phyloP scores from a whole-genome alignment of 805 yeast genomes.

The Pichia rugopelliculosa region DNA sequence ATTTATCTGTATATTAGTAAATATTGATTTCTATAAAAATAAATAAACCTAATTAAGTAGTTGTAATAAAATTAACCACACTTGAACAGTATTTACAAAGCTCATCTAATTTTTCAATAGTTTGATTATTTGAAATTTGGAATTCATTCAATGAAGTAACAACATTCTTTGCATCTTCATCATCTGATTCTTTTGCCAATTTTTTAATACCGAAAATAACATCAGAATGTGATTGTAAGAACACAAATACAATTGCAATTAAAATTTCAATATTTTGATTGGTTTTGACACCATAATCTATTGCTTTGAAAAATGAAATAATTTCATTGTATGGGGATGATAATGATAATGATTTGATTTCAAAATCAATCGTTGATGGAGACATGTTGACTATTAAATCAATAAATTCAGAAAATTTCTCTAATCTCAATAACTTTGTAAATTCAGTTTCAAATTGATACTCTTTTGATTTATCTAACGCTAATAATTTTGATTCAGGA shows the following conservation, averaged over 20 bases:
- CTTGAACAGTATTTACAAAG: slow-evolving; percentile 76
- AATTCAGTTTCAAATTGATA: slow-evolving; percentile 66
- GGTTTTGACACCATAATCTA: slow-evolving; percentile 47
- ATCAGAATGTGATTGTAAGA: slow-evolving; percentile 78
- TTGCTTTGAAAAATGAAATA: slow-evolving; percentile 55
- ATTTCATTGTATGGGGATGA: slow-evolving; percentile 64
- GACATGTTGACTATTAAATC: slow-evolving; percentile 49
- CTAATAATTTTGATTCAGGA: slow-evolving; percentile 22
- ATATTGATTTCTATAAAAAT: neutral
- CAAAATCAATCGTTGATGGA: slow-evolving; percentile 78
- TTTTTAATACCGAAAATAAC: slow-evolving; percentile 36
- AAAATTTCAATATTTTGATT: slow-evolving; percentile 67
- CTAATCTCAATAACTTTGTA: slow-evolving; percentile 55
- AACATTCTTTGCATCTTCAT: slow-evolving; percentile 27
- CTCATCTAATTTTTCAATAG: slow-evolving; percentile 50
- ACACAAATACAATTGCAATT: slow-evolving; percentile 72
- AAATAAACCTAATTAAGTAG: slow-evolving; percentile 24
- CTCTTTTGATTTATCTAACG: slow-evolving; percentile 29
- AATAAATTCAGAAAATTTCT: slow-evolving; percentile 48
- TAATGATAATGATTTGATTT: slow-evolving; percentile 69
- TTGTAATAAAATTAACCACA: slow-evolving; percentile 53
- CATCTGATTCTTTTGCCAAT: slow-evolving; percentile 10
- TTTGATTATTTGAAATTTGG: slow-evolving; percentile 33
- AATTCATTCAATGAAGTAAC: slow-evolving; percentile 42
- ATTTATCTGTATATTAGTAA: neutral